Conservation (phyloP, 192 early-diverging fungal species). For the Oehlia diaphana region DNA sequence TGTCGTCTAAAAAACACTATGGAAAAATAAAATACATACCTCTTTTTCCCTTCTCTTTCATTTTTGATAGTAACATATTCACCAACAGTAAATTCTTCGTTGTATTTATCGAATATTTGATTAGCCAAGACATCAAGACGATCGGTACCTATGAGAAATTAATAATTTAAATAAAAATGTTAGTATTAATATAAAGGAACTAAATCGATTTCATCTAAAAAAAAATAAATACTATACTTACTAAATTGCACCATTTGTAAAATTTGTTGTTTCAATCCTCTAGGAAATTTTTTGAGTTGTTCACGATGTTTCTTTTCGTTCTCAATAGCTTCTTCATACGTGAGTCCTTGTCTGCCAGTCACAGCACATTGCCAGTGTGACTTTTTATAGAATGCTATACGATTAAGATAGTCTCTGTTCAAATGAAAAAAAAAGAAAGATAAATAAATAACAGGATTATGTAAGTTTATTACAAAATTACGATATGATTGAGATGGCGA, state of each 20-base stretch:
- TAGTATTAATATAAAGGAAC: slow-evolving; percentile 29
- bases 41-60: neutral
- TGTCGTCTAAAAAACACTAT: neutral
- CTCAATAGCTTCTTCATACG: slow-evolving; percentile 77
- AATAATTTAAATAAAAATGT: slow-evolving; percentile 27
- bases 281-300: slow-evolving; percentile 63
- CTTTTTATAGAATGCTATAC: slow-evolving; percentile 67
- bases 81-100: neutral
- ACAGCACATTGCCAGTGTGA: slow-evolving; percentile 76
- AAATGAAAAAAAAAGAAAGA: slow-evolving; percentile 16
- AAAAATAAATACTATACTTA: slow-evolving; percentile 45
- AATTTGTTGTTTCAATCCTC: slow-evolving; percentile 59
- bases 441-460: slow-evolving; percentile 19
- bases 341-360: slow-evolving; percentile 73
- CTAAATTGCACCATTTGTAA: slow-evolving; percentile 76
- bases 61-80: neutral
- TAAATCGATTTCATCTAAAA: slow-evolving; percentile 41
- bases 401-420: slow-evolving; percentile 67
- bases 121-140: slow-evolving; percentile 40
- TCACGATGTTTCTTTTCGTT: slow-evolving; percentile 70
- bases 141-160: slow-evolving; percentile 31
- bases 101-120: slow-evolving; percentile 7
- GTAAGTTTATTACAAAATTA: neutral
- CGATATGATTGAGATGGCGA: slow-evolving; percentile 27
- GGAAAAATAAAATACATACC: neutral